Evolutionary conservation across 805 yeast genomes (phyloP).

Genomic region (Metschnikowia baotianmanensis): DNA sequence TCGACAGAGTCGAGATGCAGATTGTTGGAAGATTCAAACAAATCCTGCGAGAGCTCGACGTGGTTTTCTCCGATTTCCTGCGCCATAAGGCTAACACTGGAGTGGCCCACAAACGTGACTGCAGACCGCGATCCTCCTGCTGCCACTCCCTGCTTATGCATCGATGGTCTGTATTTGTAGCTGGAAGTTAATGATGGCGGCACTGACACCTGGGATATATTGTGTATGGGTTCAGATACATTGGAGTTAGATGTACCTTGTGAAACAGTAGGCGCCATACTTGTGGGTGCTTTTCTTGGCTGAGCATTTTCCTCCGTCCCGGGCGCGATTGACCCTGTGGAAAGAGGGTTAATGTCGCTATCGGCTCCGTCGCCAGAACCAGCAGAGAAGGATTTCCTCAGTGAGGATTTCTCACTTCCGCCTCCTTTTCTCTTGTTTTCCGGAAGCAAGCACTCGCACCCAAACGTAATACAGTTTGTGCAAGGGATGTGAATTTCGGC

Average conservation of each 20-base stretch:
- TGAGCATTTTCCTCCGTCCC: too few relatives aligned
- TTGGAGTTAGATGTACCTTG: not conserved
- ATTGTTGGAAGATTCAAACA: constrained; percentile 33
- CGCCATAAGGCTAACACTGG: constrained; percentile 48
- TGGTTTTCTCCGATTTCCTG: constrained; percentile 49
- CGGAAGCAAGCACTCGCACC: constrained; percentile 69
- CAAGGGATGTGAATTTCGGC: constrained; percentile 53
- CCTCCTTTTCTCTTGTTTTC: constrained; percentile 49
- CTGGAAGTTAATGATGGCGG: constrained; percentile 44
- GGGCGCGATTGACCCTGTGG: too few relatives aligned
- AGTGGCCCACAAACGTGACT: constrained; percentile 52
- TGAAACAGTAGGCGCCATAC: not conserved
- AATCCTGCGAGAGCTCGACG: constrained; percentile 41
- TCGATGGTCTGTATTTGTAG: constrained; percentile 38
- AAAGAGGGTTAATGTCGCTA: too few relatives aligned
- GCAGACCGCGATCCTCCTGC: constrained; percentile 23
- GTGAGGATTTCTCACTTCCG: constrained; percentile 13
- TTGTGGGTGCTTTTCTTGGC: not conserved
- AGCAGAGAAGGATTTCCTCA: constrained; percentile 5
- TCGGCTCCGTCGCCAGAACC: not conserved
- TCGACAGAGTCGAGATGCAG: constrained; percentile 53
- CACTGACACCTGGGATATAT: constrained; percentile 40
- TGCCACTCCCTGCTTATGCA: constrained; percentile 34
- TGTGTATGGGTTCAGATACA: constrained; percentile 35
- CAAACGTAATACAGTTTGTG: constrained; percentile 69